Conservation (phyloP, 2,329 filamentous ascomycete species). For the Gaeumannomyces sp. region DNA sequence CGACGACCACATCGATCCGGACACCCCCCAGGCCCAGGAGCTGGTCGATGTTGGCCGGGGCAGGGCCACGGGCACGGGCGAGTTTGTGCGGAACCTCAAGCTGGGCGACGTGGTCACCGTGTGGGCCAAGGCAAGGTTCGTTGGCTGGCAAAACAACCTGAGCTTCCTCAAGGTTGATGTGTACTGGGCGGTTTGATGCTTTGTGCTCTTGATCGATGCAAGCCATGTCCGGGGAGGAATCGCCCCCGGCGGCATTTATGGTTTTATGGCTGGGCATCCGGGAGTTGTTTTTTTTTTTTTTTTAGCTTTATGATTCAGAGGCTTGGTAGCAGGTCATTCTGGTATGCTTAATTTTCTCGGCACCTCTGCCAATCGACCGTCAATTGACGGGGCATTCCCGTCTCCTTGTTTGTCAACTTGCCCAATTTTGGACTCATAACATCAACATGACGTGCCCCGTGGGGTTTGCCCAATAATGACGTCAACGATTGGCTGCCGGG, state of each 20-base stretch:
- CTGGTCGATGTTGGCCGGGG: slow-evolving; percentile 43
- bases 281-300: not conserved
- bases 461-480: not conserved
- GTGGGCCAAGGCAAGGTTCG: slow-evolving; percentile 54
- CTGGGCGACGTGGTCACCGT: slow-evolving; percentile 57
- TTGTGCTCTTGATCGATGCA: not conserved
- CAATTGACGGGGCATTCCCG: too few species aligned
- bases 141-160: slow-evolving; percentile 46
- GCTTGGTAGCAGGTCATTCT: too few species aligned
- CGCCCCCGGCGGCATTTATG: too few species aligned
- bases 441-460: not conserved
- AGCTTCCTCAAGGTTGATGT: slow-evolving; percentile 46
- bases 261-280: too few species aligned
- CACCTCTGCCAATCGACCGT: too few species aligned
- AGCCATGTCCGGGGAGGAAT: not conserved
- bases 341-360: too few species aligned
- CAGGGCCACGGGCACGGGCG: slow-evolving; percentile 41
- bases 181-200: slow-evolving; percentile 45
- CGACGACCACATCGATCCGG: slow-evolving; percentile 39
- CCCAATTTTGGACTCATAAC: not conserved
- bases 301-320: not conserved
- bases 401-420: too few species aligned
- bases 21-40: slow-evolving; percentile 26
- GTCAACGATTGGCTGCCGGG: not conserved
- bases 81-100: slow-evolving; percentile 48